phyloP scores from a whole-genome alignment of 2,329 filamentous ascomycete genomes.

The Xylariaceae sp. region DNA sequence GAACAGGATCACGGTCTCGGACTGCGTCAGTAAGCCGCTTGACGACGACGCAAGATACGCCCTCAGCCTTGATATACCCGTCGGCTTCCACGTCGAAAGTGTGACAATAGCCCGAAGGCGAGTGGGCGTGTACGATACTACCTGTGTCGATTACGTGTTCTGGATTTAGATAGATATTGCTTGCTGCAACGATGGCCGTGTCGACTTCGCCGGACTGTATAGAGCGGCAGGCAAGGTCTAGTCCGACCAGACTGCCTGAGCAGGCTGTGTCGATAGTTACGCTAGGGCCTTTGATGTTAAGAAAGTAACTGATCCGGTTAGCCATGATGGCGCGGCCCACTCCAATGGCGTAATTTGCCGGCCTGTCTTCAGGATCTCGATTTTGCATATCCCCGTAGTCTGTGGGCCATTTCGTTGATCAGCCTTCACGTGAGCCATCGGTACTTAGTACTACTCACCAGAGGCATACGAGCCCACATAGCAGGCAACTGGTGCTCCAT shows the following conservation, averaged over 20 bases:
- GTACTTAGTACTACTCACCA: no score
- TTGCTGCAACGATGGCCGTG: conserved; percentile 27
- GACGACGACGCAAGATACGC: conserved; percentile 36
- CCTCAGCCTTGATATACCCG: conserved; percentile 47
- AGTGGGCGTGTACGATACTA: conserved; percentile 9
- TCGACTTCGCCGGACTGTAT: conserved; percentile 16
- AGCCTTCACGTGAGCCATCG: no score
- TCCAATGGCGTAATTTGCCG: conserved; percentile 13
- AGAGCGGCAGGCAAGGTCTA: neutral
- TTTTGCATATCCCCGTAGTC: neutral
- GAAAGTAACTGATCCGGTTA: conserved; percentile 32
- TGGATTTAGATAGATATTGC: conserved; percentile 32
- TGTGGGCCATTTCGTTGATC: no score
- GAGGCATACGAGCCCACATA: conserved; percentile 19
- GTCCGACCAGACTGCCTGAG: neutral
- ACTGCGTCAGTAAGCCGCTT: conserved; percentile 42
- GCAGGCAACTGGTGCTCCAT: conserved; percentile 14
- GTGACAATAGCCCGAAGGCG: conserved; percentile 22
- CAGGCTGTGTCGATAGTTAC: conserved; percentile 9
- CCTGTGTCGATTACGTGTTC: conserved; percentile 19
- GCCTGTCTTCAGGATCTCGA: neutral
- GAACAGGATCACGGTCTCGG: conserved; percentile 37
- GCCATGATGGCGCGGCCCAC: conserved; percentile 23
- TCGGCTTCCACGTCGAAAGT: conserved; percentile 39
- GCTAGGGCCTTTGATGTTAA: conserved; percentile 23